Percentiles rank a stretch among this genome's conserved stretches.
These are phyloP conservation scores for Protomyces pachydermus DNA, from an alignment of 1,139 yeast species.

Conservation along the genomic window DNA sequence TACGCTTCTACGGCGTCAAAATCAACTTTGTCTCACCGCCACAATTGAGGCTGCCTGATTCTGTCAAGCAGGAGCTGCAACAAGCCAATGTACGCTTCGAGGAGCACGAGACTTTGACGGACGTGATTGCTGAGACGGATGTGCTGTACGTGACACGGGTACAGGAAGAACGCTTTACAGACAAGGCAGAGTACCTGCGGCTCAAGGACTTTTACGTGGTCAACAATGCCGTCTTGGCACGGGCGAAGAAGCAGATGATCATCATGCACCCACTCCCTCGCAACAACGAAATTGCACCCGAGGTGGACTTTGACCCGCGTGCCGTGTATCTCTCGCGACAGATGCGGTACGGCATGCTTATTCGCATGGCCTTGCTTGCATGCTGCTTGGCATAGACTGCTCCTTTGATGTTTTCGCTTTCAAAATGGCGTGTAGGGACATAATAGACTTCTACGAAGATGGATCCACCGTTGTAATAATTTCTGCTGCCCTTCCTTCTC, in stretches of 20 bases:
- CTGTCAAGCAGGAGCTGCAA: constrained; percentile 59
- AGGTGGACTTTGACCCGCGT: constrained; percentile 89
- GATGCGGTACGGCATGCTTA: constrained; percentile 95
- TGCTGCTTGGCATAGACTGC: constrained; percentile 66
- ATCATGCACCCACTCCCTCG: constrained; percentile 99
- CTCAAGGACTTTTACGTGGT: constrained; percentile 89
- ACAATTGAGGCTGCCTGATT: constrained; percentile 77
- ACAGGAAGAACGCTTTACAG: constrained; percentile 90
- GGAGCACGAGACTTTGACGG: constrained; percentile 73
- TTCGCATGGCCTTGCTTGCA: constrained; percentile 97
- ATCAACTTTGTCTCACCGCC: constrained; percentile 87
- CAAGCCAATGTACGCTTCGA: constrained; percentile 62
- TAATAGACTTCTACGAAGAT: neutral
- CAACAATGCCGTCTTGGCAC: constrained; percentile 81
- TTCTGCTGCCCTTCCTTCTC: too few relatives aligned
- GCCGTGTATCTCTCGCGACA: constrained; percentile 32
- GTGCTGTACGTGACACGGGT: constrained; percentile 97
- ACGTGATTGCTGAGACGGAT: constrained; percentile 81
- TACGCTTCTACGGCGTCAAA: constrained; percentile 88
- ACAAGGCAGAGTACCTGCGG: constrained; percentile 70
- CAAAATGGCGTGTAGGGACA: too few relatives aligned
- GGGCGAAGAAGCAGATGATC: constrained; percentile 92
- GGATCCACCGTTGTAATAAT: too few relatives aligned
- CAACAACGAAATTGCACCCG: constrained; percentile 91
- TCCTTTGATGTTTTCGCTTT: neutral